These are phyloP conservation scores for Pestalotiopsis sp. DNA, from an alignment of 2,329 filamentous ascomycete species.

Conservation along the genomic window DNA sequence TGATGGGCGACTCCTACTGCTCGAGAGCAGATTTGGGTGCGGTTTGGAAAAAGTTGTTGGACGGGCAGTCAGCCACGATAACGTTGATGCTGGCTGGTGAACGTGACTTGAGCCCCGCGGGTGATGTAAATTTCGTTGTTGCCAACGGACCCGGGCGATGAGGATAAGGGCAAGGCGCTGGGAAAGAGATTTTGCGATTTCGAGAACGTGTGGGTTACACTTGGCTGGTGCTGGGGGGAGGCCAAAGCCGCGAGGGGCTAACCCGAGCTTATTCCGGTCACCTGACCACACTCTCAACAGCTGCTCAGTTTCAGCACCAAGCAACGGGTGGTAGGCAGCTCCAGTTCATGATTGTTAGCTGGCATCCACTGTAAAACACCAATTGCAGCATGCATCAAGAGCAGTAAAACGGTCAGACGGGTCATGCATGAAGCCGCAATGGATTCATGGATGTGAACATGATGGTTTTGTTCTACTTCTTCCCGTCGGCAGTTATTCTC, in stretches of 20 bases:
- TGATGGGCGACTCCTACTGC: constrained; percentile 54
- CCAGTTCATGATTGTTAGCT: not conserved
- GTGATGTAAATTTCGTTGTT: constrained; percentile 13
- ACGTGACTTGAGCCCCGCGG: constrained; percentile 8
- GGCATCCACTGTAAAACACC: too few relatives aligned
- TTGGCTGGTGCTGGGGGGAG: constrained; percentile 14
- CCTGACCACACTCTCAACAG: not conserved
- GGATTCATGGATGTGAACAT: too few relatives aligned
- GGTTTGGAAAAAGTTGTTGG: constrained; percentile 37
- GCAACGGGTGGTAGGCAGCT: not conserved
- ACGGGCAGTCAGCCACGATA: constrained; percentile 22
- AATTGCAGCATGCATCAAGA: too few relatives aligned
- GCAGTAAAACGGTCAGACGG: too few relatives aligned
- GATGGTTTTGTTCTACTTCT: too few relatives aligned
- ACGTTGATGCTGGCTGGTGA: constrained; percentile 7
- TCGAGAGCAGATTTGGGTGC: constrained; percentile 36
- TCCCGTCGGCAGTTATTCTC: too few relatives aligned
- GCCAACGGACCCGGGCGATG: constrained; percentile 10
- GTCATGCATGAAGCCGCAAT: too few relatives aligned
- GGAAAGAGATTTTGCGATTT: constrained; percentile 34
- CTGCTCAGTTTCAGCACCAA: not conserved
- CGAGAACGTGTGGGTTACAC: constrained; percentile 21
- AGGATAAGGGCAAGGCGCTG: constrained; percentile 16
- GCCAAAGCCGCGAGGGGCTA: constrained; percentile 9
- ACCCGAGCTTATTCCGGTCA: constrained; percentile 10